These are phyloP conservation scores for Fusarium anthophilum DNA, from an alignment of 2,329 filamentous ascomycete genomes.

Conservation along the genomic window DNA sequence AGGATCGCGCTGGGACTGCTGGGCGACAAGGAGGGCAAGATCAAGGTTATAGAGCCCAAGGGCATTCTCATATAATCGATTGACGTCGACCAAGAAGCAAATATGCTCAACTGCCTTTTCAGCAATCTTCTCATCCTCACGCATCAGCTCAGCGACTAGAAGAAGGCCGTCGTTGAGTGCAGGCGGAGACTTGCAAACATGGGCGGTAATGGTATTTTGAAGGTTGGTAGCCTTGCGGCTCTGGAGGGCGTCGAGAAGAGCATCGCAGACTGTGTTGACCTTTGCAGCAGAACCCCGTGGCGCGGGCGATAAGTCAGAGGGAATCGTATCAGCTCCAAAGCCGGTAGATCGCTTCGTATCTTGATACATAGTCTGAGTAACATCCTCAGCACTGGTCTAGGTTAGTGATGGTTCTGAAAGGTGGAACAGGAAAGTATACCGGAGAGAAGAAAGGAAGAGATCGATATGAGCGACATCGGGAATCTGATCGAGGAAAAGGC, in stretches of 20 bases:
- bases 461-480: constrained; percentile 85
- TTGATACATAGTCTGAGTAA: constrained; percentile 91
- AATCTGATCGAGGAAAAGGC: constrained; percentile 84
- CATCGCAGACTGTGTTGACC: constrained; percentile 88
- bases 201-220: constrained; percentile 92
- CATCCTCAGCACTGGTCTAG: constrained; percentile 79
- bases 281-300: constrained; percentile 59
- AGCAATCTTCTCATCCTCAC: constrained; percentile 74
- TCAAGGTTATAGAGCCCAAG: constrained; percentile 93
- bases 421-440: constrained; percentile 57
- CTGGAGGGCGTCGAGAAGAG: constrained; percentile 75
- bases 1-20: constrained; percentile 95
- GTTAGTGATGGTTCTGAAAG: constrained; percentile 36
- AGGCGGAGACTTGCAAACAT: constrained; percentile 92
- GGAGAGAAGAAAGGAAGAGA: constrained; percentile 86
- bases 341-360: constrained; percentile 71
- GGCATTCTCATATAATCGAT: constrained; percentile 89
- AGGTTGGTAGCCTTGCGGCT: constrained; percentile 71
- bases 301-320: constrained; percentile 18
- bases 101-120: constrained; percentile 96
- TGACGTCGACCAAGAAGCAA: constrained; percentile 94
- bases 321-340: not conserved
- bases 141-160: constrained; percentile 79
- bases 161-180: constrained; percentile 85
- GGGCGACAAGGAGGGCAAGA: constrained; percentile 87